Conservation (phyloP, 768 basidiomycete genomes). For the Lactifluus volemus region DNA sequence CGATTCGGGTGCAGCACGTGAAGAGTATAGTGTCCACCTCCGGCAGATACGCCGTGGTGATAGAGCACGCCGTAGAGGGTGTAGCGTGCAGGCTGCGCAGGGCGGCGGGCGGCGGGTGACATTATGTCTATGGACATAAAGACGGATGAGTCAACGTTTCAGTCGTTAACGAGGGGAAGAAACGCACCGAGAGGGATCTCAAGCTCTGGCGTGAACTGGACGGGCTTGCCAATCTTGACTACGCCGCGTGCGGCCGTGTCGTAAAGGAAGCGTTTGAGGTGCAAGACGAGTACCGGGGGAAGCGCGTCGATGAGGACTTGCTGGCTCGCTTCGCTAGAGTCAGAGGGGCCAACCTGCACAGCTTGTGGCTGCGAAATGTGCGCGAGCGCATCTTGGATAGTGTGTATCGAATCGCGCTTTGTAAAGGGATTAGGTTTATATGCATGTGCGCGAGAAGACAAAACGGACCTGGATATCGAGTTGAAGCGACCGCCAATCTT, state of each 20-base stretch:
- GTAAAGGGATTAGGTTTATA: not conserved
- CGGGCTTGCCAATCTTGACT: slow-evolving; percentile 78
- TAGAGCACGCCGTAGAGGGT: slow-evolving; percentile 86
- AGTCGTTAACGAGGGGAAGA: not conserved
- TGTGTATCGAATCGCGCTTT: slow-evolving; percentile 64
- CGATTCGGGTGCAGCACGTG: slow-evolving; percentile 75
- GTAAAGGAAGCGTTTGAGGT: slow-evolving; percentile 88
- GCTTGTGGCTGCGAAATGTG: slow-evolving; percentile 72
- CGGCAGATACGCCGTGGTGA: slow-evolving; percentile 86
- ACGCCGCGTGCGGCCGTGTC: slow-evolving; percentile 67
- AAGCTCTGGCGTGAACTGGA: slow-evolving; percentile 69
- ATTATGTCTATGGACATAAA: not conserved
- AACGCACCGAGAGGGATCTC: slow-evolving; percentile 59
- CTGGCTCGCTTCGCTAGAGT: slow-evolving; percentile 61
- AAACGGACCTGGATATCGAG: slow-evolving; percentile 75
- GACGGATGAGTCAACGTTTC: not conserved
- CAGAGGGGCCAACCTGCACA: slow-evolving; percentile 52
- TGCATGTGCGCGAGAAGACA: not conserved
- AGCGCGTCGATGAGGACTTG: slow-evolving; percentile 71
- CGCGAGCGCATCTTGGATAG: slow-evolving; percentile 75
- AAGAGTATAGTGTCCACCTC: slow-evolving; percentile 93
- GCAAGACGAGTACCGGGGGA: slow-evolving; percentile 78
- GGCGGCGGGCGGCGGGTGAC: slow-evolving; percentile 33
- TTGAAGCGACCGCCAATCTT: slow-evolving; percentile 84
- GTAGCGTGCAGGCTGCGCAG: slow-evolving; percentile 51